A percentile compares a stretch with the other conserved stretches of the same genome.
Evolutionary conservation across 1,284 basidiomycete species (phyloP).

Genomic region (Bjerkandera adusta): DNA sequence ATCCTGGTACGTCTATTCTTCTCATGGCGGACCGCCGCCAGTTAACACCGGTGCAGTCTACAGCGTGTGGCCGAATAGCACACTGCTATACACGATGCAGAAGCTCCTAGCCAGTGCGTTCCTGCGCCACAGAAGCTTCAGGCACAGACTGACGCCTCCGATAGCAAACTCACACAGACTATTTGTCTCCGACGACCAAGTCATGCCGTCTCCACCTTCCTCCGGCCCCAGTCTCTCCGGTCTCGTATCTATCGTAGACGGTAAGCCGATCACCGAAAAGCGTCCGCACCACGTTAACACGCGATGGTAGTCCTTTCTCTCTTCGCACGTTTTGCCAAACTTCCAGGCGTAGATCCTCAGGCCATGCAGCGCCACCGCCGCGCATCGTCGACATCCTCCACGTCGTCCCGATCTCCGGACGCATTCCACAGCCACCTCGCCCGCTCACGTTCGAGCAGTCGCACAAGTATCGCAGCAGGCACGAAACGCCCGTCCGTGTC

Average conservation of each 20-base stretch:
- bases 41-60: slow-evolving; percentile 48
- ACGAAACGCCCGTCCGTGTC: slow-evolving; percentile 19
- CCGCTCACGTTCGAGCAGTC: slow-evolving; percentile 53
- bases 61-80: slow-evolving; percentile 60
- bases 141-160: no score
- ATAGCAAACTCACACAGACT: slow-evolving; percentile 75
- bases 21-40: neutral
- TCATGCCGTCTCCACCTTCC: slow-evolving; percentile 42
- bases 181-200: slow-evolving; percentile 70
- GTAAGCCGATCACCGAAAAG: slow-evolving; percentile 45
- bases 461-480: slow-evolving; percentile 37
- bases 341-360: slow-evolving; percentile 68
- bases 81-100: slow-evolving; percentile 66
- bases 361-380: slow-evolving; percentile 72
- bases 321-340: slow-evolving; percentile 68
- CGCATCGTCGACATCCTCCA: slow-evolving; percentile 64
- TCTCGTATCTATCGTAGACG: slow-evolving; percentile 76
- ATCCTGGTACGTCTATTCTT: slow-evolving; percentile 51
- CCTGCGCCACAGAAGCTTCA: neutral
- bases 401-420: slow-evolving; percentile 20
- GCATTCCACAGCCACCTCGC: slow-evolving; percentile 20
- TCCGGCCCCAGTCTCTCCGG: slow-evolving; percentile 47
- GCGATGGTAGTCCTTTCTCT: slow-evolving; percentile 77
- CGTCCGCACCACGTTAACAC: slow-evolving; percentile 1
- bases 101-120: slow-evolving; percentile 75